Evolutionary conservation across 768 basidiomycete species (phyloP).

Genomic region (Hygrocybe punicea): DNA sequence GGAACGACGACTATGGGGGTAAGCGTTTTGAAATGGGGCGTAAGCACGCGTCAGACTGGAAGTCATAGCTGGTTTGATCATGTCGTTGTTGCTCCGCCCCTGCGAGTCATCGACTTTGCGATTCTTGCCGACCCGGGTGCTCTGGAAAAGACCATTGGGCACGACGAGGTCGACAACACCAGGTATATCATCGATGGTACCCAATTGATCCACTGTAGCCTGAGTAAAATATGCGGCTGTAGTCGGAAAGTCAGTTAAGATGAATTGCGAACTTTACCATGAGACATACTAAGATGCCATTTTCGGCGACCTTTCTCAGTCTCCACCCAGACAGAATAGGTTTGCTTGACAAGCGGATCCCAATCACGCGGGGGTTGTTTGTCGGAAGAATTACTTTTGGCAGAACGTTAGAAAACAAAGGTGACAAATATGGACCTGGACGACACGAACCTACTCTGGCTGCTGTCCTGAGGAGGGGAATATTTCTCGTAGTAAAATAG

Average conservation of each 20-base stretch:
- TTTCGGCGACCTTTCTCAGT: slow-evolving; percentile 64
- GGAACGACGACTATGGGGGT: slow-evolving; percentile 16
- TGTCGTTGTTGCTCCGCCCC: slow-evolving; percentile 22
- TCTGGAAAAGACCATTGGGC: slow-evolving; percentile 65
- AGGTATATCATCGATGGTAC: slow-evolving; percentile 66
- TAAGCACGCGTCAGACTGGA: slow-evolving; percentile 37
- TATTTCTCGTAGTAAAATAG: slow-evolving; percentile 82
- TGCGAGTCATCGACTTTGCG: slow-evolving; percentile 44
- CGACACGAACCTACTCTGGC: slow-evolving; percentile 38
- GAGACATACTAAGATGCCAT: slow-evolving; percentile 73
- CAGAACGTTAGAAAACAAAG: neutral
- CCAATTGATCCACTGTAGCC: slow-evolving; percentile 64
- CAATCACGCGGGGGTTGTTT: slow-evolving; percentile 56
- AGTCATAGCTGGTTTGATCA: slow-evolving; percentile 21
- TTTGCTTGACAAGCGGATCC: slow-evolving; percentile 77
- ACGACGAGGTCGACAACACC: slow-evolving; percentile 58
- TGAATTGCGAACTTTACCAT: slow-evolving; percentile 7
- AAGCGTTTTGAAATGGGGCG: slow-evolving; percentile 39
- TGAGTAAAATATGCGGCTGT: slow-evolving; percentile 83
- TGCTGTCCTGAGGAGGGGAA: slow-evolving; percentile 44
- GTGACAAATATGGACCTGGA: neutral
- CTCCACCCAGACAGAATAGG: slow-evolving; percentile 76
- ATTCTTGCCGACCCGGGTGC: slow-evolving; percentile 56
- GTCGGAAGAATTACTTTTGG: slow-evolving; percentile 33
- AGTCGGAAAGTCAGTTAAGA: slow-evolving; percentile 7